phyloP scores from a whole-genome alignment of 352 stramenopile species.

The Salisapilia sapeloensis region DNA sequence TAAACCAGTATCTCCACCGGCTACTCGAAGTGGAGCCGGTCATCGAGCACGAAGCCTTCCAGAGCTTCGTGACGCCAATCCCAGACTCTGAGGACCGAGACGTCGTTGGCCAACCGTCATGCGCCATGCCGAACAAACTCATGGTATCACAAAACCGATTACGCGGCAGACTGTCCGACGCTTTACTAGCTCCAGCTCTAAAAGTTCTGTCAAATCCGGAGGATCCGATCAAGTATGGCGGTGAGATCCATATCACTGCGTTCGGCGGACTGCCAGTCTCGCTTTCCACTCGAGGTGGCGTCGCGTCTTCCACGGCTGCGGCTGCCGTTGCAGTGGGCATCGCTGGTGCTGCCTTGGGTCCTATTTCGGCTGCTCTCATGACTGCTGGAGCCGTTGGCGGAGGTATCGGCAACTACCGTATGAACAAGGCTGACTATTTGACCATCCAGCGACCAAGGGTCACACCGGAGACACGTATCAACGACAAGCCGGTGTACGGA shows the following conservation, averaged over 20 bases:
- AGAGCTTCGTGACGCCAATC: slow-evolving; percentile 25
- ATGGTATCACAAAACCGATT: slow-evolving; percentile 1
- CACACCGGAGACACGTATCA: no score
- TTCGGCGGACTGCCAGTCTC: slow-evolving; percentile 29
- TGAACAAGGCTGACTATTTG: slow-evolving; percentile 43
- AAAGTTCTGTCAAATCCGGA: slow-evolving; percentile 5
- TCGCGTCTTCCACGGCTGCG: slow-evolving; percentile 33
- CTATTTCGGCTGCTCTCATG: slow-evolving; percentile 28
- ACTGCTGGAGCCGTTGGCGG: slow-evolving; percentile 28
- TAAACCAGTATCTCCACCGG: slow-evolving; percentile 46
- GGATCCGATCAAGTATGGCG: slow-evolving; percentile 20
- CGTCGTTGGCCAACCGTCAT: slow-evolving; percentile 1
- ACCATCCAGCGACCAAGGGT: slow-evolving; percentile 7
- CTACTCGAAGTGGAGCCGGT: slow-evolving; percentile 38
- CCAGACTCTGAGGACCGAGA: slow-evolving; percentile 14
- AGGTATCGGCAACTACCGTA: slow-evolving; percentile 41
- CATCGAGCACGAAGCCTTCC: slow-evolving; percentile 16
- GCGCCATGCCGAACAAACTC: neutral
- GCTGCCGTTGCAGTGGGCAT: slow-evolving; percentile 28
- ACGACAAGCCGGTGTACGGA: no score
- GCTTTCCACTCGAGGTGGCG: slow-evolving; percentile 28
- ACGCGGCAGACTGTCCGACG: neutral
- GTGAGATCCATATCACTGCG: slow-evolving; percentile 18
- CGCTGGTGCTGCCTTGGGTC: slow-evolving; percentile 29
- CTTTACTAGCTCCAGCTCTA: neutral